A percentile compares a stretch with the other conserved stretches of the same genome.
Evolutionary conservation across 108 stramenopile species (phyloP).

Genomic region (Asterionellopsis glacialis): DNA sequence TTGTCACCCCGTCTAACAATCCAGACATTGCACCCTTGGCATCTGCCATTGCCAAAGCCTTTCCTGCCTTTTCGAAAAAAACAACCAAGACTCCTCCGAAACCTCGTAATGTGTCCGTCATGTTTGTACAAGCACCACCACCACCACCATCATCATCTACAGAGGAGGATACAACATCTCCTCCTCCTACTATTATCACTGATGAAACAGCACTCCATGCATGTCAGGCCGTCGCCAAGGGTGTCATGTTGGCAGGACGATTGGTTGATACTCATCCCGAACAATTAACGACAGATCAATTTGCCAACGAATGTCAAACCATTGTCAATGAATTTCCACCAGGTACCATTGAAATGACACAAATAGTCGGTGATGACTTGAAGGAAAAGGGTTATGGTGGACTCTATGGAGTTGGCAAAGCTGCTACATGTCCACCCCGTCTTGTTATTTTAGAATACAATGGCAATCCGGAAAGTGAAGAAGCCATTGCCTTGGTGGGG

Average conservation of each 20-base stretch:
- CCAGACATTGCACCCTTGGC: slow-evolving; percentile 21
- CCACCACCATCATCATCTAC: too few relatives aligned
- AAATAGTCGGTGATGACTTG: slow-evolving; percentile 51
- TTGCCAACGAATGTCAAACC: slow-evolving; percentile 32
- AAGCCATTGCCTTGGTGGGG: slow-evolving; percentile 68
- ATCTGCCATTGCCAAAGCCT: slow-evolving; percentile 46
- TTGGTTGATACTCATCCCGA: slow-evolving; percentile 80
- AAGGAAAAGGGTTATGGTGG: slow-evolving; percentile 40
- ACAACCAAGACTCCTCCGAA: slow-evolving; percentile 12
- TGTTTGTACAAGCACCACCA: slow-evolving; percentile 21
- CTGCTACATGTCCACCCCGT: slow-evolving; percentile 77
- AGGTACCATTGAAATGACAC: slow-evolving; percentile 18
- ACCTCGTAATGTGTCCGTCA: slow-evolving; percentile 16
- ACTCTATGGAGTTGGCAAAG: slow-evolving; percentile 81
- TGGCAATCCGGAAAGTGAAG: slow-evolving; percentile 9
- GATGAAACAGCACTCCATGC: slow-evolving; percentile 9
- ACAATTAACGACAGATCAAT: slow-evolving; percentile 39
- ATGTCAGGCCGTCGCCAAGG: slow-evolving; percentile 29
- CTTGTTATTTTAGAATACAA: slow-evolving; percentile 63
- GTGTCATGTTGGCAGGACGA: slow-evolving; percentile 55
- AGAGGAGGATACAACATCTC: too few relatives aligned
- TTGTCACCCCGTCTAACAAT: slow-evolving; percentile 22
- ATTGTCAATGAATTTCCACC: slow-evolving; percentile 32
- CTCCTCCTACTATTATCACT: slow-evolving; percentile 16
- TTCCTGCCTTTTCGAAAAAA: slow-evolving; percentile 54